Evolutionary conservation across 2,329 filamentous ascomycete species (phyloP), one percentile per base, ranked within the genome.

Genomic region (Escovopsis sp.): DNA sequence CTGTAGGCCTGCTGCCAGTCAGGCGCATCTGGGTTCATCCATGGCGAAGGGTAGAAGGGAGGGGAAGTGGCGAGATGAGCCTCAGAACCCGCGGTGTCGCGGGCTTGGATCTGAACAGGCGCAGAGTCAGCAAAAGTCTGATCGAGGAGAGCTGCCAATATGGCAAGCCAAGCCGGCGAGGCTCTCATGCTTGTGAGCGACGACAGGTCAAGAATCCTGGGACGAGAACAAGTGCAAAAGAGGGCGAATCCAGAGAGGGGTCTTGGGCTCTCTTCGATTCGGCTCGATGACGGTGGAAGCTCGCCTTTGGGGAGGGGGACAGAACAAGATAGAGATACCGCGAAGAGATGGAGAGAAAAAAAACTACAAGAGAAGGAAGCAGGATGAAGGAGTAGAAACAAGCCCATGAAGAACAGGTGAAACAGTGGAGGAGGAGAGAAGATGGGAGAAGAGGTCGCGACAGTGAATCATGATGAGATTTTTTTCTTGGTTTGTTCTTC

Each of bases 21-120:
- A 36, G 73, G 65, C 10, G 82, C 83, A 6, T 74, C 59, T 14
- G 84, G 81, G 47, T 83, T 74, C 64, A 81, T 81, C 85, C 87
- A 94, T 65, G 87, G 87, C 25, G 84, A 88, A 1, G 87, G 87
- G 55, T 94, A 94, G 55, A 72, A 74, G 2, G 85, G 83, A 11
- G 61, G 62, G 3, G 70, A 74, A 27, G 52, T 48, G 4, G 65
- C 62, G 12, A 65, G 57, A 29, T 42, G 35, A 29, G 47, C 39
- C 20, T 11, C 15, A 8, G 34, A n/a, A 14, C 33, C 34, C 9
- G 34, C 8, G 30, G 43, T 43, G 31, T 45, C 35, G 20, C 47
- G 44, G 20, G 40, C 35, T 11, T 44, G 31, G 39, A 47, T 15
- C 51, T 60, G 50, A 8, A 37, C 35, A 8, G 44, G 39, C 39